Evolutionary conservation across 2,329 filamentous ascomycete genomes (phyloP), one percentile per base, ranked within the genome.

Genomic region (Calonectria fujianensis): DNA sequence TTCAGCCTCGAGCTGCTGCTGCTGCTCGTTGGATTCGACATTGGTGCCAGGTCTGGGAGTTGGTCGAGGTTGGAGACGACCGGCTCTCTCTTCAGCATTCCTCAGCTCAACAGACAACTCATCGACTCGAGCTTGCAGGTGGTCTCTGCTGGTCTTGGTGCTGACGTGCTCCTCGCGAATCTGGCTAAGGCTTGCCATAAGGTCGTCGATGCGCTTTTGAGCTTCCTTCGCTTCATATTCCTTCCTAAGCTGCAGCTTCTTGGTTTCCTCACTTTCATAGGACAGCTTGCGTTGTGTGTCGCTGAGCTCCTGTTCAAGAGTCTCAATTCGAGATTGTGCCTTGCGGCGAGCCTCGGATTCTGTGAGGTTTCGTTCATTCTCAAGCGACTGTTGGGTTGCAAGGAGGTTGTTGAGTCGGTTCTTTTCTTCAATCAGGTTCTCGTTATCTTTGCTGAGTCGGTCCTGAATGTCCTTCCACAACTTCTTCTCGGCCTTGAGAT

Each of bases 401-500:
- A 98, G 91, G 39, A 98, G 89, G 72, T 92, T 93, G 85, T 96
- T 98, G 6, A 98, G 90, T 37, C 96, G 91, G 59, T 93, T 92
- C 77, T 96, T 94, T 83, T 99, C 97, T 74, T 97, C 95, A 52
- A 94, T 90, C 16, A 98, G 88, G 27, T 88, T 92, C 82, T 98
- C 95, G 77, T 97, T 98, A 82, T 98, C 96, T 80, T 97, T 95
- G 76, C 92, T 94, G 54, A 98, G 89, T 68, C 97, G 93, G 76
- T 94, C 93, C 83, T 98, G 96, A 41, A 98, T 98, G 71, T 94
- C 95, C 87, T 97, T 98, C 94, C 95, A 98, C 13, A 99, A 89
- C 48, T 95, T 94, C 86, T 98, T 98, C 85, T 98, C 96, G 0
- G 96, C 96, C 84, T 98, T 98, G 41, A 98, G 90, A 82, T 98